phyloP scores from a whole-genome alignment of 2,329 filamentous ascomycete species.

The Mycosphaerella sp. region DNA sequence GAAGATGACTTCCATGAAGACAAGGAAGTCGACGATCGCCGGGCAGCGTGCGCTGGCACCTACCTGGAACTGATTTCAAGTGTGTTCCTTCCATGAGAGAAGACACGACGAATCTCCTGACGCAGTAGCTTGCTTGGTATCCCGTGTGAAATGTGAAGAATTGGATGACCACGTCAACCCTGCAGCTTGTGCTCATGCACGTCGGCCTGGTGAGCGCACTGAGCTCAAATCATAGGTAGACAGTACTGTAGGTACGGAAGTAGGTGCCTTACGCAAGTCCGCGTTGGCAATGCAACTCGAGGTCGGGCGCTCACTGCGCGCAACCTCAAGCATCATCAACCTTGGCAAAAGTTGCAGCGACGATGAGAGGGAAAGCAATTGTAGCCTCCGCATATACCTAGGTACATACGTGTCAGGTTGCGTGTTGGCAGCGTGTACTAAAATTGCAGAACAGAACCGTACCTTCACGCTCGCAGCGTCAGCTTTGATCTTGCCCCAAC shows the following conservation, averaged over 20 bases:
- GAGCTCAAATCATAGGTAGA: too few species aligned
- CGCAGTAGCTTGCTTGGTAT: not conserved
- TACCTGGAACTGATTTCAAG: not conserved
- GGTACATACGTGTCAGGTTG: not conserved
- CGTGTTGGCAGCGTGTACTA: too few species aligned
- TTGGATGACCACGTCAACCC: constrained; percentile 6
- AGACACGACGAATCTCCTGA: constrained; percentile 35
- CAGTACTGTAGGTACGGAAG: too few species aligned
- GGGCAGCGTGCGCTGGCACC: not conserved
- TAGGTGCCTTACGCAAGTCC: constrained; percentile 21
- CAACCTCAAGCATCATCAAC: constrained; percentile 14
- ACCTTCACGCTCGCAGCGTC: constrained; percentile 87
- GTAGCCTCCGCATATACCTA: constrained; percentile 61
- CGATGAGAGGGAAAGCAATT: constrained; percentile 60
- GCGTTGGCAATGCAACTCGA: not conserved
- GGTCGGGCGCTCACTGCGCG: not conserved
- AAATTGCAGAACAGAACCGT: constrained; percentile 20
- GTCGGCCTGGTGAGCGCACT: constrained; percentile 8
- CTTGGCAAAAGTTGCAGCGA: constrained; percentile 59
- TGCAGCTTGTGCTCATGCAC: constrained; percentile 6
- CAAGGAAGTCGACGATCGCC: too few species aligned
- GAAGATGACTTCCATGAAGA: too few species aligned
- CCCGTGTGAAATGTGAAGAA: too few species aligned
- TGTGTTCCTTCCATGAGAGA: not conserved
- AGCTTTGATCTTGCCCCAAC: constrained; percentile 96